Conservation (phyloP, 208 protist species). For the Leptomonas seymouri region DNA sequence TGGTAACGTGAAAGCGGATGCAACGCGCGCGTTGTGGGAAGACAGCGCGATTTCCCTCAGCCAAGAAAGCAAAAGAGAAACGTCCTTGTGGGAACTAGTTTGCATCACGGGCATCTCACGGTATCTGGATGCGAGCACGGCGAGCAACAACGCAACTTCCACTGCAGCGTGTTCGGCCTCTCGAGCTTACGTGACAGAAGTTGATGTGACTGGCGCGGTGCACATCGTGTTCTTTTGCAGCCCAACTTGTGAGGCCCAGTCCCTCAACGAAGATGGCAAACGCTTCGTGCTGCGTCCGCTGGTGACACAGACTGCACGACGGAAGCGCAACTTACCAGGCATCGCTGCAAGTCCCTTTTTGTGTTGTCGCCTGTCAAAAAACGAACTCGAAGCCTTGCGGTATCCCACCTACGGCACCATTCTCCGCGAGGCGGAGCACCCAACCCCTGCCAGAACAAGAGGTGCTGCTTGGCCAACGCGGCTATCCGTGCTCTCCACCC, state of each 20-base stretch:
- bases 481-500: conserved; percentile 28
- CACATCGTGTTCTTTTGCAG: conserved; percentile 32
- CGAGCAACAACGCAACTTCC: too few species aligned
- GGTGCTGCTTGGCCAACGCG: conserved; percentile 34
- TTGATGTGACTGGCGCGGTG: conserved; percentile 13
- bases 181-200: conserved; percentile 14
- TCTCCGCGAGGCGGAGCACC: conserved; percentile 1
- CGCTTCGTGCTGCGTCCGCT: conserved; percentile 21
- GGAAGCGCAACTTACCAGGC: too few species aligned
- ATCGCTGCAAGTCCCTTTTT: too few species aligned
- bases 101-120: neutral
- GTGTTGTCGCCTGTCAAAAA: neutral
- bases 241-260: conserved; percentile 7
- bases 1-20: neutral
- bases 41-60: too few species aligned
- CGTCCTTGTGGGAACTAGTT: conserved; percentile 16
- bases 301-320: neutral
- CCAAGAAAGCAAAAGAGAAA: too few species aligned
- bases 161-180: neutral
- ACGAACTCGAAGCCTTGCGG: neutral
- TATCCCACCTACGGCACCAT: conserved; percentile 15
- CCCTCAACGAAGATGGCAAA: conserved; percentile 25
- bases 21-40: too few species aligned
- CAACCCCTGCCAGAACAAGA: conserved; percentile 13
- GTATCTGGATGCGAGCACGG: too few species aligned